Percentiles rank a stretch among this genome's conserved stretches.
phyloP scores from a whole-genome alignment of 2,329 filamentous ascomycete genomes.

The Aspergillus candidus region DNA sequence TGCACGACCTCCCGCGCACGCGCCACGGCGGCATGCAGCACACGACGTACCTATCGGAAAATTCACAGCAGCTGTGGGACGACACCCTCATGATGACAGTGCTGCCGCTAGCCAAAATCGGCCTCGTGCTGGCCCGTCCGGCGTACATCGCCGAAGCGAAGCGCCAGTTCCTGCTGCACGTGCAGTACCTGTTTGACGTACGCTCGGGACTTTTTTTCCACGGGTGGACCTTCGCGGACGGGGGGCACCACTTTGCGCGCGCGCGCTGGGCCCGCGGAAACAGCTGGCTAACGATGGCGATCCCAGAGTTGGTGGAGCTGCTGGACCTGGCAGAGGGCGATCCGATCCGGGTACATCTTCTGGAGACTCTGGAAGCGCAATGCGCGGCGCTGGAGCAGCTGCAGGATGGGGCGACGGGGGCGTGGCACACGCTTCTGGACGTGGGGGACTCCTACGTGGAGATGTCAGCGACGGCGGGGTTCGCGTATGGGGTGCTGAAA shows the following conservation, averaged over 20 bases:
- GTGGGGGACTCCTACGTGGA: constrained; percentile 67
- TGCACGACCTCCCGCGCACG: constrained; percentile 67
- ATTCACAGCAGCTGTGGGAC: constrained; percentile 74
- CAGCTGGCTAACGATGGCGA: constrained; percentile 72
- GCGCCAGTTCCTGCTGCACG: constrained; percentile 68
- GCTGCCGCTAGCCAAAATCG: constrained; percentile 73
- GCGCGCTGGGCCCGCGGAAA: constrained; percentile 53
- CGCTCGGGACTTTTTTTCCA: constrained; percentile 71
- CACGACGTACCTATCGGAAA: constrained; percentile 64
- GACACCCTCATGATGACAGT: constrained; percentile 88
- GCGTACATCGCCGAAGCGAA: constrained; percentile 74
- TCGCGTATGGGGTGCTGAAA: constrained; percentile 75
- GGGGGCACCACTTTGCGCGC: constrained; percentile 54
- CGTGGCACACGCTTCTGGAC: constrained; percentile 72
- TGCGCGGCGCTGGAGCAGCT: constrained; percentile 57
- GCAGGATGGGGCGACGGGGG: constrained; percentile 54
- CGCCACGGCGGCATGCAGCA: constrained; percentile 68
- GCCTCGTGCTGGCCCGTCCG: constrained; percentile 60
- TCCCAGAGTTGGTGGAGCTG: constrained; percentile 73
- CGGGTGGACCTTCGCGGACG: constrained; percentile 70
- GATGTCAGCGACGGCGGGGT: constrained; percentile 71
- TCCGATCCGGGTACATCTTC: constrained; percentile 49
- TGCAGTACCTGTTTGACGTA: constrained; percentile 71
- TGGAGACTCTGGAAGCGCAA: constrained; percentile 59
- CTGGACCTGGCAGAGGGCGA: constrained; percentile 56